phyloP scores from a whole-genome alignment of 805 yeast species.

The Komagataella mondaviorum region DNA sequence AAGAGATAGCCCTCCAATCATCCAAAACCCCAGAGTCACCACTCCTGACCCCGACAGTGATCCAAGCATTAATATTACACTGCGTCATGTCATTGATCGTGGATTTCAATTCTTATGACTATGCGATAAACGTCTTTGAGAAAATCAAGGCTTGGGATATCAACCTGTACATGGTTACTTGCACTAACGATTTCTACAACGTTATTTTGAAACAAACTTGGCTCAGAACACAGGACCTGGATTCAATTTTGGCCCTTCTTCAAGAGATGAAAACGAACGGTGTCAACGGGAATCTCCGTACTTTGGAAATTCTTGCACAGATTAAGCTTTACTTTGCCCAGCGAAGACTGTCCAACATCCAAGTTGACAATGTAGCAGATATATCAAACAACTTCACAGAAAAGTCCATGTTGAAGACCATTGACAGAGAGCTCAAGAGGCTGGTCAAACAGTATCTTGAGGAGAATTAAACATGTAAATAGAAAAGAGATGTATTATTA shows the following conservation, averaged over 20 bases:
- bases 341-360: neutral
- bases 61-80: constrained; percentile 2
- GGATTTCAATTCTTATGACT: constrained; percentile 7
- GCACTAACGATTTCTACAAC: constrained; percentile 17
- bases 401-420: neutral
- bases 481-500: neutral
- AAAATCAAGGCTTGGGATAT: constrained; percentile 13
- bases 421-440: neutral
- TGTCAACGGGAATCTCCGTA: constrained; percentile 14
- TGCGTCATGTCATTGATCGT: constrained; percentile 13
- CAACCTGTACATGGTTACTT: constrained; percentile 16
- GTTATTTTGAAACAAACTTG: constrained; percentile 13
- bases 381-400: neutral
- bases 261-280: constrained; percentile 17
- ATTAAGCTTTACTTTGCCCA: constrained; percentile 7
- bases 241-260: constrained; percentile 9
- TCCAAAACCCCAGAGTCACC: neutral
- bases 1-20: neutral
- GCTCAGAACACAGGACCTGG: constrained; percentile 14
- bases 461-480: neutral
- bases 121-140: constrained; percentile 6
- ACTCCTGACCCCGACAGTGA: neutral
- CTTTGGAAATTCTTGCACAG: constrained; percentile 12
- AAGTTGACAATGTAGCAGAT: neutral
- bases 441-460: neutral